phyloP scores from a whole-genome alignment of 345 rosid genomes.

The Lepidium sativum region DNA sequence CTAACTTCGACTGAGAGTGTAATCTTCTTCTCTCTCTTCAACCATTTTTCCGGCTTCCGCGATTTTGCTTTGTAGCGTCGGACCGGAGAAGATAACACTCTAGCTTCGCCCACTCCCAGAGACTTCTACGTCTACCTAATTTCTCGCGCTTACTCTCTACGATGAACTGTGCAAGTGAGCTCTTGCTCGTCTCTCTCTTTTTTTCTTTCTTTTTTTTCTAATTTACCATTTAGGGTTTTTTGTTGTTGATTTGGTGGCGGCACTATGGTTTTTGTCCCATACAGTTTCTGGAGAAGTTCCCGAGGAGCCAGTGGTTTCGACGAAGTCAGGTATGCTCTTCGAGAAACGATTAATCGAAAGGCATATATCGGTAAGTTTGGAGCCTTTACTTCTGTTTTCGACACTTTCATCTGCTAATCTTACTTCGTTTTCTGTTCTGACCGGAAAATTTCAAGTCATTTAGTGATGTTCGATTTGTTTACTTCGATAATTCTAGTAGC shows the following conservation, averaged over 20 bases:
- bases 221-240: background rate
- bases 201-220: background rate
- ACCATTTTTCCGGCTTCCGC: slow-evolving; percentile 19
- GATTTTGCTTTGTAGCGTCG: background rate
- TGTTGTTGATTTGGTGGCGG: background rate
- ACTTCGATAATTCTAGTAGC: background rate
- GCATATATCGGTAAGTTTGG: slow-evolving; percentile 49
- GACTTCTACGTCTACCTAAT: background rate
- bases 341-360: slow-evolving; percentile 92
- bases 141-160: background rate
- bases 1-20: background rate
- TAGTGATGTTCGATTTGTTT: background rate
- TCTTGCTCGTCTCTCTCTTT: background rate
- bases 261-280: slow-evolving; percentile 8
- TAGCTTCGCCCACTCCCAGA: slow-evolving; percentile 11
- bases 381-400: background rate
- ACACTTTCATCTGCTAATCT: background rate
- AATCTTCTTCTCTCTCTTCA: background rate
- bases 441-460: background rate
- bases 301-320: slow-evolving; percentile 80
- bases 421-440: background rate
- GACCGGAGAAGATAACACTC: slow-evolving; percentile 28
- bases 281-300: slow-evolving; percentile 96
- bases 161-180: slow-evolving; percentile 80
- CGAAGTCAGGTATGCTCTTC: slow-evolving; percentile 68